Base-by-base conservation (phyloP, 768 basidiomycete genomes). In the Phaeotremella fagi region DNA sequence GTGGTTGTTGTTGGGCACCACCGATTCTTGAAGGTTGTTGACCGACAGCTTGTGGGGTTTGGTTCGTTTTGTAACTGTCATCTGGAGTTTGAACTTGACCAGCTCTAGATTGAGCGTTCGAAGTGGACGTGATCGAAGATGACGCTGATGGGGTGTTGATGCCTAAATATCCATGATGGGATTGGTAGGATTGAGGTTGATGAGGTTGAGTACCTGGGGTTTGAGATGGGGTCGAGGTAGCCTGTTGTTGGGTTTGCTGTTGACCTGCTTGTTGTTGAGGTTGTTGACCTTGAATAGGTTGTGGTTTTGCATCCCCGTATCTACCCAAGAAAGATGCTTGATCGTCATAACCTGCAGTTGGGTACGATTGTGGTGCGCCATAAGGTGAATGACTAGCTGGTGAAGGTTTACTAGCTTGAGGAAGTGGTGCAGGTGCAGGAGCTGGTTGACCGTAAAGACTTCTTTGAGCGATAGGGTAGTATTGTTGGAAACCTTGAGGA, bases 401-500 rank as follows among this genome's bases (percentile, higher is more conserved):
- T 24, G 33, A 48, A 47, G 64, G 61, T 55, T 66, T 64, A 55
- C 36, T 59, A 18, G 50, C 42, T 33, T 49, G 48, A 16, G 60
- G 70, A 44, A 63, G 50, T 14, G 64, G 54, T 23, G 70, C 64
- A 37, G 50, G 57, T 18, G 64, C 63, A 33, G 65, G 60, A 20
- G 57, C 55, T 22, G 66, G 55, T 27, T 68, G 68, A 14, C 66
- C 66, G 51, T 74, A 74, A 29, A 70, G 58, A 52, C 54, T 64
- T 48, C 69, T 57, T n/a, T 53, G 56, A 24, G 67, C 65, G 45
- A 74, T 55, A 15, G 73, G 73, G 58, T 70, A 72, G 52, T 71
- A 72, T 38, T 66, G 63, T 59, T 71, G 71, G 67, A 66, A 72
- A n/a, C 64, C 64, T 26, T 59, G 57, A 31, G 71, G 73, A 16